These are phyloP conservation scores for Achaetomiella virescens DNA, from an alignment of 495 filamentous ascomycete genomes.

Conservation along the genomic window DNA sequence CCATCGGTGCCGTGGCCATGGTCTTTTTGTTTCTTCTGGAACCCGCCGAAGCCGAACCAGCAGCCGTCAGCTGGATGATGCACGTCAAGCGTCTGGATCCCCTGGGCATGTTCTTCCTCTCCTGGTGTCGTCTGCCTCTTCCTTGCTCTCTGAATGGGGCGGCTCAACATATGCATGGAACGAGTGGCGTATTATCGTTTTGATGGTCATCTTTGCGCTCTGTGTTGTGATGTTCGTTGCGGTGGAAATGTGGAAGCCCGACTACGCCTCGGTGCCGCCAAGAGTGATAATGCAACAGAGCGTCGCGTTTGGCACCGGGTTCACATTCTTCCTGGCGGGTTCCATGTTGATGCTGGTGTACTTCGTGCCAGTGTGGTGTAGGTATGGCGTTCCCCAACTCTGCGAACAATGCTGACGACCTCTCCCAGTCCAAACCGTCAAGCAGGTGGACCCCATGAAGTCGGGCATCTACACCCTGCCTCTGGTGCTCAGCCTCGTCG, in stretches of 20 bases:
- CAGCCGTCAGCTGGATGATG: conserved; percentile 29
- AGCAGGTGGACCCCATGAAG: conserved; percentile 49
- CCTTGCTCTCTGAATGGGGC: conserved; percentile 81
- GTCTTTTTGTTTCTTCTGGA: conserved; percentile 46
- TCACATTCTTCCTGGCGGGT: conserved; percentile 53
- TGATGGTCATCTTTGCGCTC: conserved; percentile 61
- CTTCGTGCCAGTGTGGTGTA: conserved; percentile 73
- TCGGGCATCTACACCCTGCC: conserved; percentile 59
- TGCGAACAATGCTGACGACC: conserved; percentile 36
- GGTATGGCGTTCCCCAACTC: conserved; percentile 20
- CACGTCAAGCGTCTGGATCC: conserved; percentile 59
- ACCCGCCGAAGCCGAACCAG: conserved; percentile 32
- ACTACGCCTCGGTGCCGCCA: conserved; percentile 71
- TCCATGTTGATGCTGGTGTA: conserved; percentile 66
- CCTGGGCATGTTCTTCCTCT: conserved; percentile 61
- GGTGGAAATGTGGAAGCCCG: conserved; percentile 60
- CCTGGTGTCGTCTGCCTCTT: conserved; percentile 66
- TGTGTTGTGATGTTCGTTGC: conserved; percentile 55
- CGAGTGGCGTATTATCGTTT: conserved; percentile 58
- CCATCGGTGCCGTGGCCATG: conserved; percentile 48
- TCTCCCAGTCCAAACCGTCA: conserved; percentile 69
- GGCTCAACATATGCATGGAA: conserved; percentile 66
- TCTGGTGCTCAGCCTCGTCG: conserved; percentile 46
- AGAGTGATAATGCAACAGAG: conserved; percentile 67
- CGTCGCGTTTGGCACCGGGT: conserved; percentile 56